Evolutionary conservation across 805 yeast genomes (phyloP), one percentile per base, ranked within the genome.

Genomic region (Saccharomycopsis amapae): DNA sequence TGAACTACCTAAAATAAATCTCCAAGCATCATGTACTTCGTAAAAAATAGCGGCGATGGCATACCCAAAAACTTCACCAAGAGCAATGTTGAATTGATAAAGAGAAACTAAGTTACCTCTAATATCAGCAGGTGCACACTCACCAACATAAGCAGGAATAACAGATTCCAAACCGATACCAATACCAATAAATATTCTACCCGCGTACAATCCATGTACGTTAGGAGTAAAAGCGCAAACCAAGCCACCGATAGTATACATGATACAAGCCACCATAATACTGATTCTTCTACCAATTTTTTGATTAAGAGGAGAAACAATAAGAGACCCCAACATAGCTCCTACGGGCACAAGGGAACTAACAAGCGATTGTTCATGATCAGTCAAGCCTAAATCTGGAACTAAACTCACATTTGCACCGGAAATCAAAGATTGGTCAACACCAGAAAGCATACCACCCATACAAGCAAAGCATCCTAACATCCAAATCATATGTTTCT

Each of bases 141-240:
- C 85, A 22, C 81, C 69, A 44, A 78, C 74, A 56, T 78, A 79
- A 45, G 76, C 71, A 55, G 79, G 79, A 52, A 79, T 79, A 38
- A 80, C 81, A 57, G 81, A 79, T 60, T 78, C 84, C 38, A 78
- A 68, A 50, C 85, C 85, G 45, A 79, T 73, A 55, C 84, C 85
- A 32, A 76, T 60, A 49, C 85, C 85, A 31, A 79, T 63, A 45
- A 78, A 56, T 53, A 78, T 73, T 56, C 84, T 71, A 57, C 81
- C 75, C 46, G 78, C 79, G 61, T 70, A 69, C 69, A 82, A 64
- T 65, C 76, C 75, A 26, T 63, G 60, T 38, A 65, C 66, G 50
- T 57, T 58, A 17, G 56, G 66, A 18, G 75, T 57, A 39, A 75
- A 78, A 30, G 81, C 79, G 63, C 81, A 76, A 45, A 78, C 56